Evolutionary conservation across 441 rosid species (phyloP).

Genomic region (Erysimum pusillum): DNA sequence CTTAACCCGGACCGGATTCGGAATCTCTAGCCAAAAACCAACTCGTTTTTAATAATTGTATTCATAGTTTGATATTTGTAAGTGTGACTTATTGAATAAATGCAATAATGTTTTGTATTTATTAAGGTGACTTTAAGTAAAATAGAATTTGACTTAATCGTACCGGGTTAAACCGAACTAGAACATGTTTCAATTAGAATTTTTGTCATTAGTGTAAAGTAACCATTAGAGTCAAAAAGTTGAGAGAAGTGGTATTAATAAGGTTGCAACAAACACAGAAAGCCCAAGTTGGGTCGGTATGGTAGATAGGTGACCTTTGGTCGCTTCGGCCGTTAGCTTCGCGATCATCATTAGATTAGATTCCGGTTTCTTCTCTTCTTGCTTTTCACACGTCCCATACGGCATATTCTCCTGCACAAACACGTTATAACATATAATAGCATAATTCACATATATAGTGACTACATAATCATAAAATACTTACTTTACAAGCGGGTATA

Average conservation of each 20-base stretch:
- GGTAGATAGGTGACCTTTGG: constrained; percentile 43
- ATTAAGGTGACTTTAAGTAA: constrained; percentile 12
- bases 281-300: constrained; percentile 50
- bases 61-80: background rate
- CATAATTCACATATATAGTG: background rate
- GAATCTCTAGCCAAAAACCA: constrained; percentile 32
- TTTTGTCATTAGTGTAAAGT: constrained; percentile 12
- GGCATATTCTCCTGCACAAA: constrained; percentile 44
- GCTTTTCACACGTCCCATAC: constrained; percentile 47
- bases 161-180: constrained; percentile 10
- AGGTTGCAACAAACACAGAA: constrained; percentile 47
- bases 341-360: constrained; percentile 46
- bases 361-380: constrained; percentile 33
- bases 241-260: constrained; percentile 36
- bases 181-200: background rate
- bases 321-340: constrained; percentile 42
- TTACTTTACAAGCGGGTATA: constrained; percentile 54
- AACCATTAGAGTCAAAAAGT: constrained; percentile 36
- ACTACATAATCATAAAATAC: constrained; percentile 11
- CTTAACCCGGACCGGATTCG: constrained; percentile 40
- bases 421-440: constrained; percentile 3
- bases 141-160: constrained; percentile 1
- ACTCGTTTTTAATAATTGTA: background rate
- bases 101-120: background rate
- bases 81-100: constrained; percentile 5